Evolutionary conservation across 2,329 filamentous ascomycete species (phyloP).

Genomic region (Colletotrichum godetiae): DNA sequence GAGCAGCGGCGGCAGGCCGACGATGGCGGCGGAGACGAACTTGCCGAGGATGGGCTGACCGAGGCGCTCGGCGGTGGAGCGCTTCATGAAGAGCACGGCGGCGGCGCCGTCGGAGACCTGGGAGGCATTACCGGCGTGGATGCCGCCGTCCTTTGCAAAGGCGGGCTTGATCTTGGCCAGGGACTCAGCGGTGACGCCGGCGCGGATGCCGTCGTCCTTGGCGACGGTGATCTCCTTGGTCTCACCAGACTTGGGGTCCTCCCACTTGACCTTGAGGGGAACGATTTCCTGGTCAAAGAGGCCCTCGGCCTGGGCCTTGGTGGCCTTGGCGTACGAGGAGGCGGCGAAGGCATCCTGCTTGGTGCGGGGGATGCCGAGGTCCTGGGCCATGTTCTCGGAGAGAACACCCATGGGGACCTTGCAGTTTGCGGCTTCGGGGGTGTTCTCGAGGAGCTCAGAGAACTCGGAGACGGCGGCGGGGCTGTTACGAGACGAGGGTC

Average conservation of each 20-base stretch:
- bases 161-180: conserved; percentile 92
- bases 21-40: conserved; percentile 86
- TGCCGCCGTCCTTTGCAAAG: conserved; percentile 90
- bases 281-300: conserved; percentile 93
- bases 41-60: conserved; percentile 93
- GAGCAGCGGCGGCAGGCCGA: conserved; percentile 90
- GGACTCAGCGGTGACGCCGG: conserved; percentile 86
- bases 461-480: conserved; percentile 92
- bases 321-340: conserved; percentile 90
- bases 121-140: conserved; percentile 95
- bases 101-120: conserved; percentile 97
- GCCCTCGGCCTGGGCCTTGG: conserved; percentile 85
- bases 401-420: conserved; percentile 97
- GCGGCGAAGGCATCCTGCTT: conserved; percentile 94
- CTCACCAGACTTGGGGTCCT: conserved; percentile 91
- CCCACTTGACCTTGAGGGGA: conserved; percentile 86
- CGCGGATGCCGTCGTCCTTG: conserved; percentile 87
- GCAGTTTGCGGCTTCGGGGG: conserved; percentile 90
- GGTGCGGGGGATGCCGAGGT: conserved; percentile 76
- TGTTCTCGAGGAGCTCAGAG: conserved; percentile 85
- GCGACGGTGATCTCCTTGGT: conserved; percentile 84
- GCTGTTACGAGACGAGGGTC: conserved; percentile 50
- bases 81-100: conserved; percentile 95
- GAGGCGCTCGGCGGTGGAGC: conserved; percentile 87
- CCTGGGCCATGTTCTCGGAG: conserved; percentile 94